phyloP scores from a whole-genome alignment of 352 stramenopile species.

The Blastocystis sp. region DNA sequence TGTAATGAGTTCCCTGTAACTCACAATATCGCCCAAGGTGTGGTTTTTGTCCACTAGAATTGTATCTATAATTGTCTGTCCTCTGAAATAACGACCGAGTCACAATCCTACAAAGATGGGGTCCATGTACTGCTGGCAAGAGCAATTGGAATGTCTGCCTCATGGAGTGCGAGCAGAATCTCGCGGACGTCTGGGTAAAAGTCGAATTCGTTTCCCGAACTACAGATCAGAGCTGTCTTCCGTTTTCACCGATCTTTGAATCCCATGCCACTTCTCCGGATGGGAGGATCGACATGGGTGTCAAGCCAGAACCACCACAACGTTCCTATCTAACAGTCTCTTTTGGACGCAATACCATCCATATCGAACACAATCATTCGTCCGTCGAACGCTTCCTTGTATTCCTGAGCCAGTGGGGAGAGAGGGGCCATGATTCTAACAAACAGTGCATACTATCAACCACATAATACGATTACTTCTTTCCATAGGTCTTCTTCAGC shows the following conservation, averaged over 20 bases:
- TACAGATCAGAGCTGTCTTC: neutral
- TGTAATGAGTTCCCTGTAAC: slow-evolving; percentile 23
- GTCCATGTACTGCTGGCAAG: slow-evolving; percentile 52
- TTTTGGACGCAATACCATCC: neutral
- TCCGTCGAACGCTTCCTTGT: slow-evolving; percentile 49
- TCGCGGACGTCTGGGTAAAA: slow-evolving; percentile 36
- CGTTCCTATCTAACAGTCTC: neutral
- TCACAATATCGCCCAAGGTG: slow-evolving; percentile 35
- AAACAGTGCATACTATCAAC: neutral
- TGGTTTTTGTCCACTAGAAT: slow-evolving; percentile 14
- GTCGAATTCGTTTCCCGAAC: slow-evolving; percentile 26
- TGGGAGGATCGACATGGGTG: slow-evolving; percentile 6
- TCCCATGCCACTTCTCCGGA: neutral
- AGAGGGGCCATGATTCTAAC: neutral
- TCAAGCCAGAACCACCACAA: slow-evolving; percentile 52
- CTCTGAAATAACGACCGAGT: neutral
- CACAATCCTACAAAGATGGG: neutral
- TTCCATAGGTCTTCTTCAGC: slow-evolving; percentile 53
- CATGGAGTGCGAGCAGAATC: slow-evolving; percentile 38
- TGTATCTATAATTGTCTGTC: neutral
- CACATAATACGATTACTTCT: slow-evolving; percentile 36
- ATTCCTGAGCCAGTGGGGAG: slow-evolving; percentile 22
- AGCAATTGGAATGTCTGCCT: slow-evolving; percentile 47
- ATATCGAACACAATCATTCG: slow-evolving; percentile 52
- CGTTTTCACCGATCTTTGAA: neutral